Conservation (phyloP, 306 rosid genomes). For the Biancaea sappan region DNA sequence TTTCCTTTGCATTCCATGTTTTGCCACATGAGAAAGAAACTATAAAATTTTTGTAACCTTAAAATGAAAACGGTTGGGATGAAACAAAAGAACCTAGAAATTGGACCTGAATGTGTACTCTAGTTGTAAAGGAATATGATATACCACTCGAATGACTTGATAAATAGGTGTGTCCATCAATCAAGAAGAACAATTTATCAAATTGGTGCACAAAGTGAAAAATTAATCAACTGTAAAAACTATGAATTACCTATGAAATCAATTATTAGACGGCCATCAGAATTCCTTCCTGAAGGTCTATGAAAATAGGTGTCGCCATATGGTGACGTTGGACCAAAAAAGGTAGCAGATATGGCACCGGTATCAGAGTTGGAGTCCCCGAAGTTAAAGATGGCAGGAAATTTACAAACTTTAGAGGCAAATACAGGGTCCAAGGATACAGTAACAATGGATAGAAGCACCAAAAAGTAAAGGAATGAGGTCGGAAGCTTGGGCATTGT, state of each 20-base stretch:
- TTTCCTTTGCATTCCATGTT: too few relatives aligned
- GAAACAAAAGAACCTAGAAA: too few relatives aligned
- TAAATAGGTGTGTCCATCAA: too few relatives aligned
- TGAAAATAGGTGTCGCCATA: not conserved
- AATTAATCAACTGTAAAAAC: too few relatives aligned
- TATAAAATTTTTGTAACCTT: not conserved
- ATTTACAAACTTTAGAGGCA: not conserved
- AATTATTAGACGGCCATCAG: conserved; percentile 46
- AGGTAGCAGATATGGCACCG: not conserved
- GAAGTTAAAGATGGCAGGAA: conserved; percentile 5
- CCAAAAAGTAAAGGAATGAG: not conserved
- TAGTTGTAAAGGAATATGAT: too few relatives aligned
- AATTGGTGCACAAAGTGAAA: not conserved
- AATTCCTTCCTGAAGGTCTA: not conserved
- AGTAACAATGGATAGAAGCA: not conserved
- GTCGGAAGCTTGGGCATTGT: not conserved
- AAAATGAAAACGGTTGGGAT: too few relatives aligned
- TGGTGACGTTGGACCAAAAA: not conserved
- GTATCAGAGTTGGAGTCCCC: not conserved
- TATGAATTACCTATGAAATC: conserved; percentile 49
- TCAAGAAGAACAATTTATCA: too few relatives aligned
- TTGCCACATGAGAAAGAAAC: not conserved
- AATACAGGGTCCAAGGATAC: not conserved
- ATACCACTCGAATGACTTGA: too few relatives aligned
- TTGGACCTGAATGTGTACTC: too few relatives aligned